Base-by-base conservation (phyloP, 306 rosid genomes). In the Cucumis melo region DNA sequence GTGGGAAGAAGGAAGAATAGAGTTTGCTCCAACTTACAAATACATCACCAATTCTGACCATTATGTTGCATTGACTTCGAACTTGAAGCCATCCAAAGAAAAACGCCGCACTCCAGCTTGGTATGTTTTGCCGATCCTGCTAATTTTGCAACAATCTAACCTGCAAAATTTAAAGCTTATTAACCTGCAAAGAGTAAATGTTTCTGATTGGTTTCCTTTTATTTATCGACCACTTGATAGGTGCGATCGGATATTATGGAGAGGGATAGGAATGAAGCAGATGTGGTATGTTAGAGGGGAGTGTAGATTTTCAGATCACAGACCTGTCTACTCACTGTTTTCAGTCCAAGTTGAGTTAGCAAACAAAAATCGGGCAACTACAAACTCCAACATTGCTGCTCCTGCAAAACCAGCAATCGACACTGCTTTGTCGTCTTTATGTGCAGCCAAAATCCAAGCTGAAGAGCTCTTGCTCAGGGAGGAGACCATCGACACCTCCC, bases 231-330 rank as follows among this genome's bases (percentile, higher is more conserved):
- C 9, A 36, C 13, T 20, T 50, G 34, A 23, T 81, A 93, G 98
- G 98, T 94, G 99, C 13, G 99, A 94, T 77, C 78, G 99, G 84
- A 92, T 94, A 32, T 80, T 94, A 68, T 94, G 99, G 99, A 92
- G 89, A 80, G 99, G 99, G 8, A 88, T 91, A 61, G 91, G 91
- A 5, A 74, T 94, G 17, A 87, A 89, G 56, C 97, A 94, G 74
- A 80, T 84, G 68, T 84, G 90, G 84, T 94, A 94, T 60, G 87
- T 81, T 29, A 55, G 99, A 84, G 97, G 95, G 50, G 99, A 91
- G 21, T 94, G 95, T 16, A 92, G 83, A 77, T 94, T 94, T 86
- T 94, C 99, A 23, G 99, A 94, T 71, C 99, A 94, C 81, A 92
- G 99, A 68, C 97, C 99, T 0, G 99, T 94, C 3, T 87, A 77